These are phyloP conservation scores for Scedosporium apiospermum DNA, from an alignment of 2,329 filamentous ascomycete genomes.

Conservation along the genomic window DNA sequence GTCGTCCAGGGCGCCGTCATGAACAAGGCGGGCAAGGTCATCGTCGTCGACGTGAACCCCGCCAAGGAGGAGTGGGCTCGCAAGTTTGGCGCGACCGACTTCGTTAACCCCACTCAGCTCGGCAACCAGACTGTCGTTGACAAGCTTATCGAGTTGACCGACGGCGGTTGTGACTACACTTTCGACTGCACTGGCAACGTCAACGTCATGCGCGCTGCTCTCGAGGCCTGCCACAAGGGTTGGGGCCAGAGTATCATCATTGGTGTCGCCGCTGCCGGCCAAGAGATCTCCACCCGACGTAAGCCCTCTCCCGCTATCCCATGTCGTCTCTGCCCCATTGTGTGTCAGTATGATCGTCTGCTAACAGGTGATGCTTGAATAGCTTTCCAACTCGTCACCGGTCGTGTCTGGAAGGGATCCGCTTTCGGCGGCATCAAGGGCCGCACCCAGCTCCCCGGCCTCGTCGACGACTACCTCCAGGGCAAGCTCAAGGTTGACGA, in stretches of 20 bases:
- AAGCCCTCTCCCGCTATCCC: slow-evolving; percentile 33
- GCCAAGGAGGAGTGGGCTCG: slow-evolving; percentile 82
- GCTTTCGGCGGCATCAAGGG: slow-evolving; percentile 98
- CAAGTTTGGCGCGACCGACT: slow-evolving; percentile 95
- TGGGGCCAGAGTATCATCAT: slow-evolving; percentile 99
- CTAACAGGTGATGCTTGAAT: slow-evolving; percentile 12
- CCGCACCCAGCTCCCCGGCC: slow-evolving; percentile 76
- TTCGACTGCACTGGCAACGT: slow-evolving; percentile 99
- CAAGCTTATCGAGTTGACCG: slow-evolving; percentile 92
- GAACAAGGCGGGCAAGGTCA: slow-evolving; percentile 71
- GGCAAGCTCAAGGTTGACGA: slow-evolving; percentile 96
- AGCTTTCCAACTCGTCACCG: slow-evolving; percentile 98
- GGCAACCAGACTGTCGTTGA: slow-evolving; percentile 76
- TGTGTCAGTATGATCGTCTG: background rate
- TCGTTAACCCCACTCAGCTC: slow-evolving; percentile 84
- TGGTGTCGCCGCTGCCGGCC: slow-evolving; percentile 89
- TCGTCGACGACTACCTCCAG: slow-evolving; percentile 82
- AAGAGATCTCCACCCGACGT: slow-evolving; percentile 92
- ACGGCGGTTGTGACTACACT: slow-evolving; percentile 96
- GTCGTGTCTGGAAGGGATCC: slow-evolving; percentile 94
- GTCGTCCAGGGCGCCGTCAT: slow-evolving; percentile 90
- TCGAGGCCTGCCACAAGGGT: slow-evolving; percentile 98
- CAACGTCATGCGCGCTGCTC: slow-evolving; percentile 84
- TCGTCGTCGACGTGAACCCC: slow-evolving; percentile 70
- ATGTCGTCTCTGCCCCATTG: slow-evolving; percentile 4